Conservation (phyloP, 1,284 basidiomycete species). For the Microbotryum lychnidis-dioicae region DNA sequence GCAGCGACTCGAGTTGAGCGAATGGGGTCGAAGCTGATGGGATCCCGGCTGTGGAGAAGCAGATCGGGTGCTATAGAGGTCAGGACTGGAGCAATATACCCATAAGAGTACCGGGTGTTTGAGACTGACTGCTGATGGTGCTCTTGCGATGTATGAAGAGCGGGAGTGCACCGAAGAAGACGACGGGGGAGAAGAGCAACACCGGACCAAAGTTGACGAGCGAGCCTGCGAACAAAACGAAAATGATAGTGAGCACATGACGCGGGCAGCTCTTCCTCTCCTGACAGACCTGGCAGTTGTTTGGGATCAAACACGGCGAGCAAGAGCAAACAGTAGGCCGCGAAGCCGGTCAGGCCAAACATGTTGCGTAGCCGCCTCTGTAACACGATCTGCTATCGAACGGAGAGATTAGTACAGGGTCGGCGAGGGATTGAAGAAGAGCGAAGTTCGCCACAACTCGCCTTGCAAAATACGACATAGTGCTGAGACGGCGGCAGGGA, state of each 20-base stretch:
- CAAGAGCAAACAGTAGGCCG: constrained; percentile 3
- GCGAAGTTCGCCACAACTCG: not conserved
- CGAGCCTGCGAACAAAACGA: not conserved
- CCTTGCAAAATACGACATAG: constrained; percentile 21
- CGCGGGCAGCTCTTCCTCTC: too few relatives aligned
- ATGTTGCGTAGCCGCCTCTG: constrained; percentile 16
- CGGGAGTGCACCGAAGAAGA: constrained; percentile 24
- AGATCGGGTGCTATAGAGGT: not conserved
- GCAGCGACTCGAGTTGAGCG: constrained; percentile 8
- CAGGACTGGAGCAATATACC: not conserved
- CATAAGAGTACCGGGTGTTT: too few relatives aligned
- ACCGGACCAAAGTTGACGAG: constrained; percentile 20
- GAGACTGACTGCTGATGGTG: constrained; percentile 26
- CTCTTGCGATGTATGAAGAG: constrained; percentile 30
- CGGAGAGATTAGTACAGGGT: too few relatives aligned
- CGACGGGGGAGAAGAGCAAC: constrained; percentile 21
- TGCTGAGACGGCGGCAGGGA: not conserved
- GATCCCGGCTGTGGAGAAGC: constrained; percentile 8
- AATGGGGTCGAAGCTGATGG: constrained; percentile 19
- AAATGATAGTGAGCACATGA: not conserved
- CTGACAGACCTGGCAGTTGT: constrained; percentile 11
- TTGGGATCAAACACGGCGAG: constrained; percentile 16
- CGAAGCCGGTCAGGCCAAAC: constrained; percentile 9
- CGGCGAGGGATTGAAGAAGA: not conserved
- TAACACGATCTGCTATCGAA: constrained; percentile 19